These are phyloP conservation scores for Xylaria curta DNA, from an alignment of 495 filamentous ascomycete genomes.

Conservation along the genomic window DNA sequence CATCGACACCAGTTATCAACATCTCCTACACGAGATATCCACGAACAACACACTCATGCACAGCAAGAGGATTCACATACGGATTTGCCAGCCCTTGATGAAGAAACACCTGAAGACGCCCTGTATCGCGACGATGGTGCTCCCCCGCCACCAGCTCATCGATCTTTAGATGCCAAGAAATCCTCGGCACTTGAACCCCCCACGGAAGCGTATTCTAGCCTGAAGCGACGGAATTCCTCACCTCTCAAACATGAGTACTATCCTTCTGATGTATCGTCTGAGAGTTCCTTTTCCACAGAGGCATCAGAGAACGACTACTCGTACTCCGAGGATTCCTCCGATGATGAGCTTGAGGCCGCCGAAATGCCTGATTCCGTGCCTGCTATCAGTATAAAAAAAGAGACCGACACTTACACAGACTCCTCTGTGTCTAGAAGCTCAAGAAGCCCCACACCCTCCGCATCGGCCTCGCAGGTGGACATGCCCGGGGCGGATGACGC, in stretches of 20 bases:
- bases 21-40: conserved; percentile 18
- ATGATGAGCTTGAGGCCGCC: conserved; percentile 58
- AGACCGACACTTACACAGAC: conserved; percentile 29
- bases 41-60: conserved; percentile 22
- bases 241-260: conserved; percentile 98
- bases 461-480: conserved; percentile 75
- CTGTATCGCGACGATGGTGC: conserved; percentile 51
- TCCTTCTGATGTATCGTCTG: conserved; percentile 74
- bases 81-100: conserved; percentile 44
- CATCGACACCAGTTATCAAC: conserved; percentile 5
- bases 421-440: conserved; percentile 45
- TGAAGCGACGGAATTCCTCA: conserved; percentile 81
- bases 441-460: conserved; percentile 70
- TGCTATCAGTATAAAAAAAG: conserved; percentile 54
- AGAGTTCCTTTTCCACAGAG: conserved; percentile 56
- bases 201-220: conserved; percentile 50
- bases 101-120: conserved; percentile 53
- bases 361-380: conserved; percentile 57
- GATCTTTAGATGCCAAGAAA: conserved; percentile 49
- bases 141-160: conserved; percentile 60
- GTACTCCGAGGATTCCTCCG: conserved; percentile 51
- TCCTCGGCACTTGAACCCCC: conserved; percentile 56
- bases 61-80: conserved; percentile 37
- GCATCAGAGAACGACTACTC: conserved; percentile 50
- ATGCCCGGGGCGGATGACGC: conserved; percentile 53